Evolutionary conservation across 78 protist genomes (phyloP).

Genomic region (Dictyostelium firmibasis): DNA sequence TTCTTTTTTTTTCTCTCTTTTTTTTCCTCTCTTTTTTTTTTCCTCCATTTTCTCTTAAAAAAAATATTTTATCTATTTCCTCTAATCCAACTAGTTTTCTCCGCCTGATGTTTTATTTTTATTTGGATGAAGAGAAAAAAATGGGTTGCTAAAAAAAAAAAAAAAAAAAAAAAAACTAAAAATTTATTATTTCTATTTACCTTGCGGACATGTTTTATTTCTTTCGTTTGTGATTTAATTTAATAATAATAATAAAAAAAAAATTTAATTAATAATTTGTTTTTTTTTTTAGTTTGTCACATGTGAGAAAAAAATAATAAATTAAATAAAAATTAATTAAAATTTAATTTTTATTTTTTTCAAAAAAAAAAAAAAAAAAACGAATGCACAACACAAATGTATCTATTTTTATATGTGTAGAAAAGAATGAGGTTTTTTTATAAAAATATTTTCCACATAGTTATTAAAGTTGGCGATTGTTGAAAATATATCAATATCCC

Average conservation of each 20-base stretch:
- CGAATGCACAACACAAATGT: background rate
- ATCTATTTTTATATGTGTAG: background rate
- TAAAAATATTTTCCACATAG: no score
- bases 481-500: no score
- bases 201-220: constrained; percentile 8
- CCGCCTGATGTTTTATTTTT: background rate
- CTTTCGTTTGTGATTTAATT: background rate
- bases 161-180: no score
- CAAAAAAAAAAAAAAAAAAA: background rate
- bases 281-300: background rate
- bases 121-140: background rate
- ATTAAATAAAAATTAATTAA: background rate
- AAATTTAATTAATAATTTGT: background rate
- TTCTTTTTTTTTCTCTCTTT: background rate
- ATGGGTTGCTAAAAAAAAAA: background rate
- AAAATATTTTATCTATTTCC: background rate
- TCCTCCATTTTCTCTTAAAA: background rate
- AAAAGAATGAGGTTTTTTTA: no score
- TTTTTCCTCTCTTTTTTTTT: background rate
- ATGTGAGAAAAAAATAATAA: background rate
- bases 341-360: background rate
- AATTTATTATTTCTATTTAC: background rate
- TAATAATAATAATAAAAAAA: background rate
- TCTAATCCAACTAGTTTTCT: background rate
- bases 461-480: background rate